Conservation (phyloP, 176 grass and related monocot species). For the Bonia amplexicaulis region DNA sequence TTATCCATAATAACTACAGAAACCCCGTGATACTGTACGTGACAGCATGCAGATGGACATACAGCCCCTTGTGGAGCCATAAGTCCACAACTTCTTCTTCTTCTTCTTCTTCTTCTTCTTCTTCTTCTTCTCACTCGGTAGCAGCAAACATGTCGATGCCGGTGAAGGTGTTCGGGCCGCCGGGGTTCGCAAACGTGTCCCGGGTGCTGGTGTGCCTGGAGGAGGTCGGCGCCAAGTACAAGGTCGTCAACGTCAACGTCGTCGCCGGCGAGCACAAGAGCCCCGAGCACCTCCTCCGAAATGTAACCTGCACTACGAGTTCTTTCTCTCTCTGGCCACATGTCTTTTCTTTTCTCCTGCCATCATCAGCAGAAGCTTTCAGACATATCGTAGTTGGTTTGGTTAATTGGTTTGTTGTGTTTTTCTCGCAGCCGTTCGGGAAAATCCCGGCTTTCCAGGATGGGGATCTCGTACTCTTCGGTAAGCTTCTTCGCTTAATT, state of each 20-base stretch:
- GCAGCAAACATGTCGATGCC: not conserved
- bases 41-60: too few relatives aligned
- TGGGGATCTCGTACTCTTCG: not conserved
- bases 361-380: not conserved
- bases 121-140: too few relatives aligned
- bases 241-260: conserved; percentile 32
- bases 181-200: conserved; percentile 7
- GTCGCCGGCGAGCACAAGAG: not conserved
- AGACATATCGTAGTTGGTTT: not conserved
- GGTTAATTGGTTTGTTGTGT: not conserved
- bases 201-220: conserved; percentile 48
- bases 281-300: conserved; percentile 39
- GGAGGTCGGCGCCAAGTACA: conserved; percentile 40
- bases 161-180: conserved; percentile 42
- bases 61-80: too few relatives aligned
- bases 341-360: not conserved
- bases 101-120: too few relatives aligned
- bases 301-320: not conserved
- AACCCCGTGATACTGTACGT: too few relatives aligned
- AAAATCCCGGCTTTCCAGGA: not conserved
- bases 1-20: too few relatives aligned
- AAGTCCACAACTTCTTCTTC: too few relatives aligned
- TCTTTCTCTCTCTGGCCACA: not conserved
- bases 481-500: not conserved
- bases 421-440: not conserved